A percentile compares a stretch with the other conserved stretches of the same genome.
phyloP scores from a whole-genome alignment of 192 early-diverging fungal species.

The Backusella circina region DNA sequence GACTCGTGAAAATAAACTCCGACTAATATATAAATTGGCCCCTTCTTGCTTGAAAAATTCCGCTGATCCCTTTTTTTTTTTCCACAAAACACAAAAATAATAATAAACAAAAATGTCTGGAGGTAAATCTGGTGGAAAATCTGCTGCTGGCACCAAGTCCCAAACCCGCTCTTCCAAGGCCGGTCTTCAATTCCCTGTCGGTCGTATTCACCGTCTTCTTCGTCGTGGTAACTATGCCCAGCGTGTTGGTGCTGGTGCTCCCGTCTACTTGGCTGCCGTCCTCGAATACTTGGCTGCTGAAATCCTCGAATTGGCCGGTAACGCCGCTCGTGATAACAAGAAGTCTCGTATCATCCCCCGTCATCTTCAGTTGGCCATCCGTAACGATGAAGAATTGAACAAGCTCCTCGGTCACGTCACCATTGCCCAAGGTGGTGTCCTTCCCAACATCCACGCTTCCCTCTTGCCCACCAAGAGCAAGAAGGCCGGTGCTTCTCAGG shows the following conservation, averaged over 20 bases:
- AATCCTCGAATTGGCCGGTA: conserved; percentile 89
- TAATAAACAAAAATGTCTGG: conserved; percentile 62
- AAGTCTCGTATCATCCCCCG: conserved; percentile 89
- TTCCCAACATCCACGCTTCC: conserved; percentile 69
- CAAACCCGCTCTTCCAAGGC: conserved; percentile 77
- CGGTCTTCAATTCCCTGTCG: conserved; percentile 90
- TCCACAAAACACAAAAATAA: background rate
- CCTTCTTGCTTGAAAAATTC: too few species aligned
- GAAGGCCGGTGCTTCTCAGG: conserved; percentile 37
- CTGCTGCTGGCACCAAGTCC: conserved; percentile 57
- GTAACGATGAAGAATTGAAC: conserved; percentile 93
- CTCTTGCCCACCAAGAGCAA: conserved; percentile 64
- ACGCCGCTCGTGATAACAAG: conserved; percentile 90
- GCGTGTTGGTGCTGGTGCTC: conserved; percentile 83
- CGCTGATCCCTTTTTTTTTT: background rate
- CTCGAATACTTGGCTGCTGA: conserved; percentile 90
- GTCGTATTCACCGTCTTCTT: conserved; percentile 38
- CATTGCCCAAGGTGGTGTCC: conserved; percentile 86
- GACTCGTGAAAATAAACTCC: background rate
- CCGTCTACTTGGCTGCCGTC: conserved; percentile 84
- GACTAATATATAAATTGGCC: too few species aligned
- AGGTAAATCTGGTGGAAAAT: conserved; percentile 74
- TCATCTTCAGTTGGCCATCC: conserved; percentile 86
- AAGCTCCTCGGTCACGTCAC: conserved; percentile 87
- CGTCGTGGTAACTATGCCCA: conserved; percentile 29